Evolutionary conservation across 345 rosid genomes (phyloP).

Genomic region (Eucalyptus erythrocorys): DNA sequence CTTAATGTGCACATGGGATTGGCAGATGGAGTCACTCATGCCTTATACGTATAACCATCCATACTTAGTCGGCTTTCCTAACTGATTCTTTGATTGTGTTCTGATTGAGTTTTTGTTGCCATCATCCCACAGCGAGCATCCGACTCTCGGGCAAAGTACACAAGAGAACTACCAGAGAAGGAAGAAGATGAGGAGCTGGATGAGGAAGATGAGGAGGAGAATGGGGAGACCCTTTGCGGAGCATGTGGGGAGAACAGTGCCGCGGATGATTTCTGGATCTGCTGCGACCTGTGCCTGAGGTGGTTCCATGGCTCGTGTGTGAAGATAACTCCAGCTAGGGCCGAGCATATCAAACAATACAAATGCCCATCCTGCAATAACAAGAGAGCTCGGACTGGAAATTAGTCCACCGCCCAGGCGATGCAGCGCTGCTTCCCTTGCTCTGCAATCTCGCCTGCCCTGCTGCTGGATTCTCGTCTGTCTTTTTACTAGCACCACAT

Average conservation of each 20-base stretch:
- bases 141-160: slow-evolving; percentile 26
- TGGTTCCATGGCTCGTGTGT: slow-evolving; percentile 81
- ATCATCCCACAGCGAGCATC: slow-evolving; percentile 6
- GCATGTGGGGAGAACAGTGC: slow-evolving; percentile 76
- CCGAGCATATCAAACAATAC: slow-evolving; percentile 56
- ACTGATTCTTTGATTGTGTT: neutral
- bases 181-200: slow-evolving; percentile 38
- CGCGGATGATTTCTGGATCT: slow-evolving; percentile 73
- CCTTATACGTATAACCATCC: neutral
- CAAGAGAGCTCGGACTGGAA: slow-evolving; percentile 50
- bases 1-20: neutral
- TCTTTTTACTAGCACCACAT: neutral
- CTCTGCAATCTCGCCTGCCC: neutral
- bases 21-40: neutral
- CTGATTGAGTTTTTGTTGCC: neutral
- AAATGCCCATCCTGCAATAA: slow-evolving; percentile 66
- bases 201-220: slow-evolving; percentile 49
- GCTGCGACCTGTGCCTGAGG: slow-evolving; percentile 62
- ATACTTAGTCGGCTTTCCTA: neutral
- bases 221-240: slow-evolving; percentile 48
- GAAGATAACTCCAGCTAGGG: slow-evolving; percentile 59
- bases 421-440: neutral
- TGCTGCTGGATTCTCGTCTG: neutral
- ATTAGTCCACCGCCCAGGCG: neutral
- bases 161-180: slow-evolving; percentile 12